These are phyloP conservation scores for Trichoderma hamatum DNA, from an alignment of 2,329 filamentous ascomycete species.

Conservation along the genomic window DNA sequence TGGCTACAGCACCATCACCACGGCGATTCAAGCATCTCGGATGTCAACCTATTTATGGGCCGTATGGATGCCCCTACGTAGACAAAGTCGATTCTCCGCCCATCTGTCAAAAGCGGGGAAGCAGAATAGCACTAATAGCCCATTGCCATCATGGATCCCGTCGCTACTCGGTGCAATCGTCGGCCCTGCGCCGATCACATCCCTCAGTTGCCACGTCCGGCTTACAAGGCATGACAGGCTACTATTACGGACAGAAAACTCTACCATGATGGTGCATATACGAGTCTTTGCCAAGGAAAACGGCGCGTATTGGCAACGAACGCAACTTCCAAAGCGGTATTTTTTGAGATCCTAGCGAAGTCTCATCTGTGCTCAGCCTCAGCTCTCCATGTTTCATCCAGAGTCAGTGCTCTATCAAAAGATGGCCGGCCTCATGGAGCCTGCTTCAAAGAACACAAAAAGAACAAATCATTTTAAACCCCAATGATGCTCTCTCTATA, in stretches of 20 bases:
- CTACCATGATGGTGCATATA: conserved; percentile 7
- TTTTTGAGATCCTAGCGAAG: background rate
- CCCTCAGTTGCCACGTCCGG: background rate
- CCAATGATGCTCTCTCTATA: background rate
- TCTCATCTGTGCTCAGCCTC: background rate
- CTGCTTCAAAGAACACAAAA: background rate
- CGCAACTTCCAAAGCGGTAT: background rate
- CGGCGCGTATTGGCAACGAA: background rate
- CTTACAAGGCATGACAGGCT: background rate
- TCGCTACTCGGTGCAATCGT: conserved; percentile 13
- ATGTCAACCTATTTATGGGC: background rate
- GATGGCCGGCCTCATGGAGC: background rate
- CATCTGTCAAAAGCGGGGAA: conserved; percentile 15
- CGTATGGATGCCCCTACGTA: background rate
- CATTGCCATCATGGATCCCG: background rate
- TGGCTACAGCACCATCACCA: background rate
- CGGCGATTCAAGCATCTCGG: background rate
- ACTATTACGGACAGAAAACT: background rate
- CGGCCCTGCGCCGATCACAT: conserved; percentile 8
- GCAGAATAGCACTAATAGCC: background rate
- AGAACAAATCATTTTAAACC: background rate
- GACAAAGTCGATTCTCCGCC: background rate
- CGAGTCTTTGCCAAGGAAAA: background rate
- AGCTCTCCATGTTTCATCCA: background rate
- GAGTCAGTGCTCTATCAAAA: background rate